Percentiles rank a stretch among this genome's conserved stretches.
Conservation (phyloP, 768 basidiomycete species). For the Suillus clintonianus region DNA sequence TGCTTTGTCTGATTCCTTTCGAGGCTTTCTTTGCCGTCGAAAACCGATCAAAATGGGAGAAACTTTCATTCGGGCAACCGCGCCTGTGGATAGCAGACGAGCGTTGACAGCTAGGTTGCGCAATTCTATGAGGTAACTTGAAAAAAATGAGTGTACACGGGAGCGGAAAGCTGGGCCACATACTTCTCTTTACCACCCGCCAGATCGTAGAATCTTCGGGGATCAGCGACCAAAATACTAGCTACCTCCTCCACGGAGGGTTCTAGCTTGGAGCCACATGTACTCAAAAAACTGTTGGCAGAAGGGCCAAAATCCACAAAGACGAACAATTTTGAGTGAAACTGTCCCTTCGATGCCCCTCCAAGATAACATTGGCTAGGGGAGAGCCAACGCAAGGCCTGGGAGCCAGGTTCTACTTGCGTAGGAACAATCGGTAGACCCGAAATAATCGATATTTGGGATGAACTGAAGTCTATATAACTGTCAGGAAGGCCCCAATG, state of each 20-base stretch:
- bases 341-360: slow-evolving; percentile 48
- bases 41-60: slow-evolving; percentile 74
- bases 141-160: not conserved
- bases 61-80: slow-evolving; percentile 62
- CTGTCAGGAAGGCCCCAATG: slow-evolving; percentile 3
- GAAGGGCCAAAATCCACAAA: slow-evolving; percentile 86
- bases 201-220: slow-evolving; percentile 68
- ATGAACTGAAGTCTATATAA: slow-evolving; percentile 54
- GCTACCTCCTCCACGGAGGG: slow-evolving; percentile 86
- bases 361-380: slow-evolving; percentile 75
- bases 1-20: slow-evolving; percentile 21
- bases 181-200: slow-evolving; percentile 72
- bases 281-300: slow-evolving; percentile 82
- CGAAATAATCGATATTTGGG: slow-evolving; percentile 60
- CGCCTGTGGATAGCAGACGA: slow-evolving; percentile 48
- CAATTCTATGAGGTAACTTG: slow-evolving; percentile 81
- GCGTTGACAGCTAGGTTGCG: slow-evolving; percentile 84
- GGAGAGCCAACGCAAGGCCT: slow-evolving; percentile 47
- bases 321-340: slow-evolving; percentile 80
- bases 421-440: slow-evolving; percentile 69
- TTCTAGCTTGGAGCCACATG: slow-evolving; percentile 85
- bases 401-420: slow-evolving; percentile 27
- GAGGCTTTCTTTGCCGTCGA: slow-evolving; percentile 50
- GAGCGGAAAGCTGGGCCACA: slow-evolving; percentile 20
- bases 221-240: slow-evolving; percentile 66